Evolutionary conservation across 2,329 filamentous ascomycete genomes (phyloP).

Genomic region (Colletotrichum tropicale): DNA sequence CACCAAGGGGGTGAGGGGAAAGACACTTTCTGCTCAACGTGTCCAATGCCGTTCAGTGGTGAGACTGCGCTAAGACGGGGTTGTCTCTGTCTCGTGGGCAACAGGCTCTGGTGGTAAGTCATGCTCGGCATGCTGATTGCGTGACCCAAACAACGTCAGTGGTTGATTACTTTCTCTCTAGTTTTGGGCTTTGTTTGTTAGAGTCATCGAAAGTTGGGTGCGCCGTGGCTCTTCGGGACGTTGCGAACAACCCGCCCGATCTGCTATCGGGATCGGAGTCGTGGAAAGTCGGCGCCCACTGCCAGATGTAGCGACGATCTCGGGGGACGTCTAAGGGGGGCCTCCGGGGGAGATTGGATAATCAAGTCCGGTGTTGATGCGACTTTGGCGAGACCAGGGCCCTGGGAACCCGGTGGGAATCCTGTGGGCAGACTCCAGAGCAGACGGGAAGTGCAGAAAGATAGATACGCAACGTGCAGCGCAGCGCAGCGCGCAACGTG

Average conservation of each 20-base stretch:
- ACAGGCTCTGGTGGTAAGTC: not conserved
- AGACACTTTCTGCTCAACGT: not conserved
- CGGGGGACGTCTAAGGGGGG: not conserved
- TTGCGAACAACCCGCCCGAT: constrained; percentile 1
- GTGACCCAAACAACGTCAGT: not conserved
- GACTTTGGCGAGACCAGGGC: not conserved
- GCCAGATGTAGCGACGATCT: not conserved
- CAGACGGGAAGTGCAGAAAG: not conserved
- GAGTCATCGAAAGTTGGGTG: not conserved
- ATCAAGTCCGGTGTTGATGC: not conserved
- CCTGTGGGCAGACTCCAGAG: not conserved
- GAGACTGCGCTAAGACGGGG: not conserved
- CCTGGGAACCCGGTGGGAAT: not conserved
- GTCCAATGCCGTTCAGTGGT: not conserved
- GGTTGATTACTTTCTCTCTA: not conserved
- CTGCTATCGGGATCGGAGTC: not conserved
- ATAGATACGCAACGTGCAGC: not conserved
- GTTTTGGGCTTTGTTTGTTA: not conserved
- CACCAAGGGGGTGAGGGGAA: not conserved
- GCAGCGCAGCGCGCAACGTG: not conserved
- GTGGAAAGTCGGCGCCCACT: not conserved
- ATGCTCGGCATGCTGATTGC: not conserved
- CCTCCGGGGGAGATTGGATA: not conserved
- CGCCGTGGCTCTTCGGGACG: not conserved
- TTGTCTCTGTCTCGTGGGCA: not conserved